Evolutionary conservation across 2,329 filamentous ascomycete genomes (phyloP).

Genomic region (Scedosporium apiospermum): DNA sequence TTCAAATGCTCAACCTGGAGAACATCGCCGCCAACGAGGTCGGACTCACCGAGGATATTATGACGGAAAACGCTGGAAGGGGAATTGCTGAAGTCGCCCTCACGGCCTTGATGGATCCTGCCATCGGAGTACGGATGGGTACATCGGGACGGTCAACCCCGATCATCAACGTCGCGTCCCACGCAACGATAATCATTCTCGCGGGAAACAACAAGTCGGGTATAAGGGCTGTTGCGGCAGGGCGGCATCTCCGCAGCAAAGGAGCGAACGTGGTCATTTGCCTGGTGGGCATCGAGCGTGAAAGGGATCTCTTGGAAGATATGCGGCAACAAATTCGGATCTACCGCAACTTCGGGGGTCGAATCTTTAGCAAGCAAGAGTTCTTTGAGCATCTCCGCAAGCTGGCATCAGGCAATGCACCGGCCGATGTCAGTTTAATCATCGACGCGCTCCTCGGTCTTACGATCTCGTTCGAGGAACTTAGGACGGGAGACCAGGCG

Average conservation of each 20-base stretch:
- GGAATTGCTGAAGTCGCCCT: conserved; percentile 80
- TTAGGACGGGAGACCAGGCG: conserved; percentile 72
- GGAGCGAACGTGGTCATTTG: conserved; percentile 74
- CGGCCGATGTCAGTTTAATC: conserved; percentile 65
- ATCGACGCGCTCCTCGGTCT: conserved; percentile 83
- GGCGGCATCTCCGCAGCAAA: conserved; percentile 77
- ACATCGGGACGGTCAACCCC: conserved; percentile 23
- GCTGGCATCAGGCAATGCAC: conserved; percentile 30
- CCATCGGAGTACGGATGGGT: conserved; percentile 43
- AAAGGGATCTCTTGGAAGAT: conserved; percentile 70
- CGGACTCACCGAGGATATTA: conserved; percentile 78
- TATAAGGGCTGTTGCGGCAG: conserved; percentile 73
- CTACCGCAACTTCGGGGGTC: conserved; percentile 74
- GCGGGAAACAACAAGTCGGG: conserved; percentile 93
- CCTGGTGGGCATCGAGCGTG: conserved; percentile 74
- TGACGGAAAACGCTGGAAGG: conserved; percentile 83
- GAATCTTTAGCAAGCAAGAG: conserved; percentile 52
- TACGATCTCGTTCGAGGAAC: conserved; percentile 79
- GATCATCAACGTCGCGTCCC: conserved; percentile 17
- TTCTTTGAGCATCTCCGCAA: conserved; percentile 51
- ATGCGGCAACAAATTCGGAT: conserved; percentile 74
- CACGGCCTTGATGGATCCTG: conserved; percentile 54
- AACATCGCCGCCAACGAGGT: conserved; percentile 83
- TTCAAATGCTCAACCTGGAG: conserved; percentile 88
- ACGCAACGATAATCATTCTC: conserved; percentile 57